phyloP scores from a whole-genome alignment of 768 basidiomycete species.

The Serendipita sp. region DNA sequence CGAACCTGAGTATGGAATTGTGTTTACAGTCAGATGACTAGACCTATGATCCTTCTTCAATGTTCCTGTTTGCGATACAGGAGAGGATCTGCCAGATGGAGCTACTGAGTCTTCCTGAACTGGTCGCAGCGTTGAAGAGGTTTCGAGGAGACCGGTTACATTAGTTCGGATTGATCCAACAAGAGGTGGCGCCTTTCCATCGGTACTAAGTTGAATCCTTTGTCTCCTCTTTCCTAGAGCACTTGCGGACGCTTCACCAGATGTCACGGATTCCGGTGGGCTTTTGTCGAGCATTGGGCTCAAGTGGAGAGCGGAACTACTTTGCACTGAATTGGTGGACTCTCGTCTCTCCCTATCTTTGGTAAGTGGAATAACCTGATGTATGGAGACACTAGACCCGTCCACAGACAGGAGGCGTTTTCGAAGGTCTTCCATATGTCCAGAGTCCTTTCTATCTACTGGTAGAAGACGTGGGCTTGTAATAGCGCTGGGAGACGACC shows the following conservation, averaged over 20 bases:
- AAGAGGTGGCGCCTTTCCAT: conserved; percentile 78
- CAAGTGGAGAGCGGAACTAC: conserved; percentile 15
- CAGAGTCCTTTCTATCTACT: conserved; percentile 13
- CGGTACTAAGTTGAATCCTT: conserved; percentile 26
- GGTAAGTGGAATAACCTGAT: conserved; percentile 21
- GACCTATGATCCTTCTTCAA: conserved; percentile 25
- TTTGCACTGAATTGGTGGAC: conserved; percentile 24
- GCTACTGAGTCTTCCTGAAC: conserved; percentile 34
- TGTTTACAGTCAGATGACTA: neutral
- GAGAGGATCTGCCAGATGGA: conserved; percentile 64
- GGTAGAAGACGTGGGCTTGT: neutral
- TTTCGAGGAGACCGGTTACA: conserved; percentile 67
- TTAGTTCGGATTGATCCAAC: conserved; percentile 73
- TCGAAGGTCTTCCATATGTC: conserved; percentile 64
- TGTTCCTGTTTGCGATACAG: conserved; percentile 44
- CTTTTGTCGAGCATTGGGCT: conserved; percentile 35
- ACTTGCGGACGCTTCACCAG: conserved; percentile 48
- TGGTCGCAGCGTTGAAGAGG: conserved; percentile 47
- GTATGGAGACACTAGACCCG: conserved; percentile 47
- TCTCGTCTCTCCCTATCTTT: conserved; percentile 31
- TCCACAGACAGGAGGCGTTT: conserved; percentile 61
- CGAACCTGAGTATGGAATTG: neutral
- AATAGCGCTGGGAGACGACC: conserved; percentile 13
- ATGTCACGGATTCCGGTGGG: conserved; percentile 70
- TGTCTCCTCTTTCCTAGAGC: conserved; percentile 48